Conservation (phyloP, 1,284 basidiomycete species). For the Flammula alnicola region DNA sequence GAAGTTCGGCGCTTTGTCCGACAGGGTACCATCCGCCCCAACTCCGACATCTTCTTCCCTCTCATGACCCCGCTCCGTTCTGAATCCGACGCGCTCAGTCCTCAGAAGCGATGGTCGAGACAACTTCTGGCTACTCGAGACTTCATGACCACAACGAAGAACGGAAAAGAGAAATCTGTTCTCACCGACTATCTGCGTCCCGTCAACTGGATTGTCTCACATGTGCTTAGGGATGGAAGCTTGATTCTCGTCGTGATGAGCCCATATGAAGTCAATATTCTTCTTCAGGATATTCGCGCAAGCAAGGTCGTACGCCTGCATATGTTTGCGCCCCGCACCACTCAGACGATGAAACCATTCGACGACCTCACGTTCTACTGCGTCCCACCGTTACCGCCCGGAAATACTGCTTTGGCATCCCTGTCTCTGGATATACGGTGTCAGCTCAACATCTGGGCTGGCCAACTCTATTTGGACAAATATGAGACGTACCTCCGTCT, state of each 20-base stretch:
- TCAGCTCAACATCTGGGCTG: constrained; percentile 49
- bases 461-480: constrained; percentile 44
- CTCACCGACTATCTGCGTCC: constrained; percentile 43
- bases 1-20: constrained; percentile 33
- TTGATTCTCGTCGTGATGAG: constrained; percentile 44
- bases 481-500: constrained; percentile 36
- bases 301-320: constrained; percentile 44
- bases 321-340: constrained; percentile 46
- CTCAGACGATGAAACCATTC: constrained; percentile 39
- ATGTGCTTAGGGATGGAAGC: constrained; percentile 6
- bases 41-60: constrained; percentile 14
- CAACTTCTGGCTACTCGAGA: constrained; percentile 15
- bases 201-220: constrained; percentile 48
- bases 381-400: constrained; percentile 33
- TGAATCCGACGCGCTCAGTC: neutral
- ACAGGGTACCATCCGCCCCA: constrained; percentile 24
- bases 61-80: constrained; percentile 14
- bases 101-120: constrained; percentile 2
- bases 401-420: constrained; percentile 19
- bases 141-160: constrained; percentile 15
- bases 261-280: constrained; percentile 47
- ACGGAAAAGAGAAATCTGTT: neutral
- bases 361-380: constrained; percentile 34
- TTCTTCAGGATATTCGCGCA: constrained; percentile 42
- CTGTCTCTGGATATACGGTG: constrained; percentile 27